A percentile compares a stretch with the other conserved stretches of the same genome.
Evolutionary conservation across 2,329 filamentous ascomycete species (phyloP).

Genomic region (Apiospora kogelbergensis): DNA sequence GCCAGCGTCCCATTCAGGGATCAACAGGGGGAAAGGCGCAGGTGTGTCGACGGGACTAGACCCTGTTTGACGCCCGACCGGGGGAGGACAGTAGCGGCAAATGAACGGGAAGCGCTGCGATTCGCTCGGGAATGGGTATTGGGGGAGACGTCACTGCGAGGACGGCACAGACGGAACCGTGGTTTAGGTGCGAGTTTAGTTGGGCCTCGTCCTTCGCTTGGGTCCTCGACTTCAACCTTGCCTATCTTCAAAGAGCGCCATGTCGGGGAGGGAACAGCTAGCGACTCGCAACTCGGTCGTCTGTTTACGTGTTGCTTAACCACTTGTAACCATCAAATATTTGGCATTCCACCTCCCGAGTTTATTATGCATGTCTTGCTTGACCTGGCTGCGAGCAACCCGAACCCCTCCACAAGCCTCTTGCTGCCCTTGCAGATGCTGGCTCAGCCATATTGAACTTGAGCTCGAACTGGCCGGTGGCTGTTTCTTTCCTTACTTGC

Average conservation of each 20-base stretch:
- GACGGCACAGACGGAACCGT: neutral
- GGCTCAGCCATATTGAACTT: neutral
- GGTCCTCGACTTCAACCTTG: neutral
- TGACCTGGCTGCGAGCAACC: neutral
- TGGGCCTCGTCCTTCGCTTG: neutral
- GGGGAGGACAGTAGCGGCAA: neutral
- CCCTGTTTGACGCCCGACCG: constrained; percentile 4
- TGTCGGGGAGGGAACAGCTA: neutral
- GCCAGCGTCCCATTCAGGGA: neutral
- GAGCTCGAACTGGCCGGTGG: neutral
- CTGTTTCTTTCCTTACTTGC: neutral
- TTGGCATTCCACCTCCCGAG: neutral
- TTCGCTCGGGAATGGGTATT: neutral
- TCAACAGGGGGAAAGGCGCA: neutral
- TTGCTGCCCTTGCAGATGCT: neutral
- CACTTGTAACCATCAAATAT: neutral
- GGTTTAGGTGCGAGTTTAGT: neutral
- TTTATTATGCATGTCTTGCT: neutral
- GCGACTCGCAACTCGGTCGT: neutral
- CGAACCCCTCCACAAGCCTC: neutral
- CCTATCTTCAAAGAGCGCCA: neutral
- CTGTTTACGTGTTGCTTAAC: neutral
- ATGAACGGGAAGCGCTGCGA: neutral
- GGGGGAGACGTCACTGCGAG: neutral
- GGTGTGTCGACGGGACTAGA: neutral